These are phyloP conservation scores for Ceratobasidium sp. DNA, from an alignment of 1,284 basidiomycete species.

Conservation along the genomic window DNA sequence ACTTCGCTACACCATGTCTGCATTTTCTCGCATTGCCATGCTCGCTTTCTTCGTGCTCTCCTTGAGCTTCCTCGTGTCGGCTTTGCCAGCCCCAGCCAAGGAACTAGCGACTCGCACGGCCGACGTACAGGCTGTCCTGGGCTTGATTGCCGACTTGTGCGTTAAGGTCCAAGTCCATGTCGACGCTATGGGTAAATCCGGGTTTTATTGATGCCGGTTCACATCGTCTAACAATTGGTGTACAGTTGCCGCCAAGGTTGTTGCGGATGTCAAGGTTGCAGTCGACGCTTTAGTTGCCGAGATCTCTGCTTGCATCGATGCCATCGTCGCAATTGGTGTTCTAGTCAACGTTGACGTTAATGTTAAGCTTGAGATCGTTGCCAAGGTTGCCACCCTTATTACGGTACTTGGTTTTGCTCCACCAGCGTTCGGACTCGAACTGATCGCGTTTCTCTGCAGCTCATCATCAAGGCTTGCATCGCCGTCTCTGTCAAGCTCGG, in stretches of 20 bases:
- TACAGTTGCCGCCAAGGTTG: background rate
- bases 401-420: background rate
- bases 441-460: background rate
- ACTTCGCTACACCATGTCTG: background rate
- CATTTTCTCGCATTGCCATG: constrained; percentile 13
- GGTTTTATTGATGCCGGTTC: no score
- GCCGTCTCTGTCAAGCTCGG: constrained; percentile 6
- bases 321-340: constrained; percentile 3
- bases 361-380: background rate
- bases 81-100: background rate
- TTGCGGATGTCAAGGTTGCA: background rate
- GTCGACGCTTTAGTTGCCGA: background rate
- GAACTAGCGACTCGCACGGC: background rate
- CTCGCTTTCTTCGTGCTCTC: constrained; percentile 20
- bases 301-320: background rate
- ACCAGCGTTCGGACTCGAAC: background rate
- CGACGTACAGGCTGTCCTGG: background rate
- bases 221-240: background rate
- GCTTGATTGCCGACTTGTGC: background rate
- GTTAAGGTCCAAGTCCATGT: background rate
- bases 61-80: constrained; percentile 22
- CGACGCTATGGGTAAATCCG: background rate
- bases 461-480: constrained; percentile 13
- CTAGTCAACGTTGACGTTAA: background rate
- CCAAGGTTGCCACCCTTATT: constrained; percentile 1